A percentile compares a stretch with the other conserved stretches of the same genome.
Evolutionary conservation across 768 basidiomycete genomes (phyloP).

Genomic region (Trametes cinnabarina): DNA sequence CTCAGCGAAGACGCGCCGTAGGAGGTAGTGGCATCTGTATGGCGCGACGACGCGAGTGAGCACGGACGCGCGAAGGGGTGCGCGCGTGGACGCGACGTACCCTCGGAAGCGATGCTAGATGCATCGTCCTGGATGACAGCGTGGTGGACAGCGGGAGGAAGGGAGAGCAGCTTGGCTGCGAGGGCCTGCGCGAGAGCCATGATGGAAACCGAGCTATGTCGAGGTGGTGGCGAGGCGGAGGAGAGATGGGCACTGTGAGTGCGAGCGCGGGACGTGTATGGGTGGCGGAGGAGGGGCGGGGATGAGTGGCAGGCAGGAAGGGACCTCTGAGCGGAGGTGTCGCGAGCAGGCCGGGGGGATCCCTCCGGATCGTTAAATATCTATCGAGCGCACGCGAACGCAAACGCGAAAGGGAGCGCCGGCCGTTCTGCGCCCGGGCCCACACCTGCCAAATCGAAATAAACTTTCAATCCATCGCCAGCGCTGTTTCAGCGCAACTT

Average conservation of each 20-base stretch:
- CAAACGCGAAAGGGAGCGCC: conserved; percentile 9
- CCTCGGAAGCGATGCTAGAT: conserved; percentile 15
- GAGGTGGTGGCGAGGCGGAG: neutral
- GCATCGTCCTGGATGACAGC: conserved; percentile 13
- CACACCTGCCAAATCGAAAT: conserved; percentile 17
- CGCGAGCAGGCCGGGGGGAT: conserved; percentile 19
- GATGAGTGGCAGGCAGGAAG: neutral
- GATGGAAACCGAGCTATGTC: neutral
- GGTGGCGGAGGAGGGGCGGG: neutral
- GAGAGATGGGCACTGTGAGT: neutral
- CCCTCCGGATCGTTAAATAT: conserved; percentile 18
- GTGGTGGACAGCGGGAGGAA: conserved; percentile 4
- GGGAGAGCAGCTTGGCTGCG: conserved; percentile 8
- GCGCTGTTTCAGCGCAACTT: conserved; percentile 21
- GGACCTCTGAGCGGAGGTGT: conserved; percentile 19
- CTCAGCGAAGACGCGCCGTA: conserved; percentile 26
- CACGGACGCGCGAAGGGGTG: neutral
- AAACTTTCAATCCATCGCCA: conserved; percentile 14
- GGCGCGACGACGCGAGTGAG: conserved; percentile 3
- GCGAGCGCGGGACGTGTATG: neutral
- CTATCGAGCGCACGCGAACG: neutral
- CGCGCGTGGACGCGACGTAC: conserved; percentile 5
- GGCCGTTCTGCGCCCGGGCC: neutral
- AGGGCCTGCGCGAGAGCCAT: conserved; percentile 15
- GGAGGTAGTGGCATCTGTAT: conserved; percentile 22